These are phyloP conservation scores for Omphalotus olearius DNA, from an alignment of 1,284 basidiomycete genomes.

Conservation along the genomic window DNA sequence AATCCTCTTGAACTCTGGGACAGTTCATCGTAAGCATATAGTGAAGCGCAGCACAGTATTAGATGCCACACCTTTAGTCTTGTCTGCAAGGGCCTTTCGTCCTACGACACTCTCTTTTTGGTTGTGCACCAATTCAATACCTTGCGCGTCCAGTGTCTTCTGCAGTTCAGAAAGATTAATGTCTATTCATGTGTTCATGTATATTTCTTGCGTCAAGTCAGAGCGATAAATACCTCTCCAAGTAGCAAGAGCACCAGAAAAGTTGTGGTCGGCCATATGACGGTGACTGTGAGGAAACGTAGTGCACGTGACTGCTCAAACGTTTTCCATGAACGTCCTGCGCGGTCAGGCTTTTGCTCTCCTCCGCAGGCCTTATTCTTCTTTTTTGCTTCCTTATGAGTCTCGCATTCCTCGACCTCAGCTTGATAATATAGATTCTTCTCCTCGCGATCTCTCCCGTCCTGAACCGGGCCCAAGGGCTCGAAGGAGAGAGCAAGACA, in stretches of 20 bases:
- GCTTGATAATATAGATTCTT: slow-evolving; percentile 16
- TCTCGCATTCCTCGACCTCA: slow-evolving; percentile 29
- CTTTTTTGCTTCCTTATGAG: slow-evolving; percentile 24
- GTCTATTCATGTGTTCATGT: slow-evolving; percentile 49
- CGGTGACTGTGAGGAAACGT: background rate
- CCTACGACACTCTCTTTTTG: slow-evolving; percentile 94
- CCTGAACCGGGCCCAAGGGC: slow-evolving; percentile 1
- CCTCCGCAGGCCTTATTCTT: slow-evolving; percentile 16
- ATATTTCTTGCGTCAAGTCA: background rate
- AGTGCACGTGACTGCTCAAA: slow-evolving; percentile 1
- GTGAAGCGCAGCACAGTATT: background rate
- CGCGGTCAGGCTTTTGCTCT: slow-evolving; percentile 19
- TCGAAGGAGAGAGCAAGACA: slow-evolving; percentile 8
- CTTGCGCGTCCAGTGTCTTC: slow-evolving; percentile 86
- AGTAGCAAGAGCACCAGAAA: slow-evolving; percentile 80
- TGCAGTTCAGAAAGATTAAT: slow-evolving; percentile 90
- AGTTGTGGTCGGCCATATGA: slow-evolving; percentile 58
- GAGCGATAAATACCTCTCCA: slow-evolving; percentile 67
- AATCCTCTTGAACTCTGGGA: slow-evolving; percentile 88
- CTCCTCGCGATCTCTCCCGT: background rate
- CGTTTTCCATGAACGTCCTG: slow-evolving; percentile 25
- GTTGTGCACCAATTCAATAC: slow-evolving; percentile 93
- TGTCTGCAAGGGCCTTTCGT: slow-evolving; percentile 89
- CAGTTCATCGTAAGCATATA: slow-evolving; percentile 1
- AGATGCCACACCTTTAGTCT: slow-evolving; percentile 73